Base-by-base conservation (phyloP, 345 rosid genomes). In the Camelina sativa region DNA sequence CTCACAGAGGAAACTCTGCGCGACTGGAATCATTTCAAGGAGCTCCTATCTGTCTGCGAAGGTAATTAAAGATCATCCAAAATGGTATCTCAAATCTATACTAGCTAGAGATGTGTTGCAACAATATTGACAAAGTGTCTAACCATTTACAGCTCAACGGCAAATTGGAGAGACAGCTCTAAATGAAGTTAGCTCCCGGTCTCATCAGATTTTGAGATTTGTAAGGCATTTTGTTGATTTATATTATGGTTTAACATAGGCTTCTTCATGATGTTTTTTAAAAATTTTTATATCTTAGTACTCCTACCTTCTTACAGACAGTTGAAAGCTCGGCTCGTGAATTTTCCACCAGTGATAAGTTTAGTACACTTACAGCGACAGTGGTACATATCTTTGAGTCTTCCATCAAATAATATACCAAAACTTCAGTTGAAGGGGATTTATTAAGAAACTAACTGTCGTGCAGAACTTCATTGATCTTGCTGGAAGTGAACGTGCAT, bases 401-500 rank as follows among this genome's bases (percentile, higher is more conserved):
- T 35, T 54, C 28, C 3, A 63, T 59, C 70, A 20, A 43, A 32
- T 65, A 57, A 30, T 74, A 57, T 67, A 15, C 59, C 32, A 23
- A 64, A 23, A 44, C n/a, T 8, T 22, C 55, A 11, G 44, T 48
- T 62, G 17, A 65, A 44, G 40, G 34, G 47, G 43, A 47, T 46
- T 20, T 25, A 37, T 35, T 11, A 47, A 54, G 69, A 55, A 76
- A 63, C 47, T 46, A 54, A n/a, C 8, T 70, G 64, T 66, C 67
- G 20, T 53, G 60, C 83, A 88, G 93, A 93, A 91, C 74, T 89
- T 93, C 70, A 76, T 91, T 73, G 98, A 93, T 85, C 90, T 93
- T 23, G 98, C 96, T 0, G 97, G 96, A 86, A 91, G 98, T 80
- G 97, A 93, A 80, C 97, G 94, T 66, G 97, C 97, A 58, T 93